These are phyloP conservation scores for Dendryphion nanum DNA, from an alignment of 2,329 filamentous ascomycete species.

Conservation along the genomic window DNA sequence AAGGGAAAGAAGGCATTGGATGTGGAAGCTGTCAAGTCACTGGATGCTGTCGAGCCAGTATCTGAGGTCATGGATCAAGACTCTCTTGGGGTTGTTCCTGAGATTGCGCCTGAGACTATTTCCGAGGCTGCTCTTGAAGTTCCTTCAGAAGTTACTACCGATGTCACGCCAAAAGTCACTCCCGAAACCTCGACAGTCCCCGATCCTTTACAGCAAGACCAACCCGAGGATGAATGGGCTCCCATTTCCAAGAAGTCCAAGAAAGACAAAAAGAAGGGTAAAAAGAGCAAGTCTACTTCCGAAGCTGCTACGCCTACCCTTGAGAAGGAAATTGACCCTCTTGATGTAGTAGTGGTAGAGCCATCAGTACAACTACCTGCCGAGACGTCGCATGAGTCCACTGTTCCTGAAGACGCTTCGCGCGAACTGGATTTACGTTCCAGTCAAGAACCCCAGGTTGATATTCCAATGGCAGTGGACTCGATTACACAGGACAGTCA, in stretches of 20 bases:
- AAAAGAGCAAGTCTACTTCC: slow-evolving; percentile 19
- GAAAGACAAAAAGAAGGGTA: slow-evolving; percentile 28
- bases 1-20: slow-evolving; percentile 28
- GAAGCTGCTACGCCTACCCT: slow-evolving; percentile 10
- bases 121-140: background rate
- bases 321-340: slow-evolving; percentile 5
- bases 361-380: no score
- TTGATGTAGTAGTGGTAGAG: background rate
- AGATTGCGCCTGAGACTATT: background rate
- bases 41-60: no score
- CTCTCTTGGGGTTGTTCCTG: background rate
- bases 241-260: slow-evolving; percentile 21
- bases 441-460: no score
- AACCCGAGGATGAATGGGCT: slow-evolving; percentile 14
- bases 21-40: no score
- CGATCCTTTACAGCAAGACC: no score
- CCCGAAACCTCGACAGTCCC: background rate
- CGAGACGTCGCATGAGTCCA: background rate
- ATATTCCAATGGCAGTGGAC: no score
- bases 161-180: background rate
- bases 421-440: no score
- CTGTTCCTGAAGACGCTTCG: background rate
- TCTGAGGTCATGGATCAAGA: slow-evolving; percentile 16
- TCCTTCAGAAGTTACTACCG: no score
- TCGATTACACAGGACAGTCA: no score